Evolutionary conservation across 495 filamentous ascomycete genomes (phyloP).

Genomic region (Sordaria brevicollis): DNA sequence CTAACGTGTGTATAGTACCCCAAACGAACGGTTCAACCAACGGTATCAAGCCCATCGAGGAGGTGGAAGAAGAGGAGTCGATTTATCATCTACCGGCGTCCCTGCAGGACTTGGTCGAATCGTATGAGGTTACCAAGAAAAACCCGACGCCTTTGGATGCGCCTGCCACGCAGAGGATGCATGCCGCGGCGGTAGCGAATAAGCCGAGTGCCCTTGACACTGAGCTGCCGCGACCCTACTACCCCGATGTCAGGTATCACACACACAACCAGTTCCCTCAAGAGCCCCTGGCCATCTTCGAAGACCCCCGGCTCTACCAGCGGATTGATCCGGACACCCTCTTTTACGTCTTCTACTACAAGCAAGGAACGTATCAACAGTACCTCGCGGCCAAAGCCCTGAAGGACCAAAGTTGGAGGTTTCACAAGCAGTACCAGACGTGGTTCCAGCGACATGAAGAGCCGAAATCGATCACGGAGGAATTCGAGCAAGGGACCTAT

Average conservation of each 20-base stretch:
- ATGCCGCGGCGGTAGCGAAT: conserved; percentile 57
- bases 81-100: conserved; percentile 91
- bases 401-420: conserved; percentile 95
- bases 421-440: conserved; percentile 98
- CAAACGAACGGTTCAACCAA: conserved; percentile 47
- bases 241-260: conserved; percentile 66
- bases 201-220: conserved; percentile 69
- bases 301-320: conserved; percentile 78
- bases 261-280: conserved; percentile 83
- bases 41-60: conserved; percentile 34
- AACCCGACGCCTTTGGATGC: conserved; percentile 46
- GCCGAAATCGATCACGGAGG: conserved; percentile 95
- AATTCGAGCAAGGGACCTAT: conserved; percentile 97
- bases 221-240: conserved; percentile 73
- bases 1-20: conserved; percentile 21
- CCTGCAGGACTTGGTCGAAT: conserved; percentile 79
- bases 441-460: conserved; percentile 99
- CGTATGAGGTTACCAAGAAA: conserved; percentile 75
- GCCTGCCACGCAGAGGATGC: conserved; percentile 58
- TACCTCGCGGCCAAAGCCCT: conserved; percentile 92
- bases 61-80: conserved; percentile 61
- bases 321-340: conserved; percentile 89
- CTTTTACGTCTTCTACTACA: conserved; percentile 99
- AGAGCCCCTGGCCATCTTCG: conserved; percentile 78
- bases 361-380: conserved; percentile 90